Conservation (phyloP, 2,329 filamentous ascomycete genomes). For the Alternaria metachromatica region DNA sequence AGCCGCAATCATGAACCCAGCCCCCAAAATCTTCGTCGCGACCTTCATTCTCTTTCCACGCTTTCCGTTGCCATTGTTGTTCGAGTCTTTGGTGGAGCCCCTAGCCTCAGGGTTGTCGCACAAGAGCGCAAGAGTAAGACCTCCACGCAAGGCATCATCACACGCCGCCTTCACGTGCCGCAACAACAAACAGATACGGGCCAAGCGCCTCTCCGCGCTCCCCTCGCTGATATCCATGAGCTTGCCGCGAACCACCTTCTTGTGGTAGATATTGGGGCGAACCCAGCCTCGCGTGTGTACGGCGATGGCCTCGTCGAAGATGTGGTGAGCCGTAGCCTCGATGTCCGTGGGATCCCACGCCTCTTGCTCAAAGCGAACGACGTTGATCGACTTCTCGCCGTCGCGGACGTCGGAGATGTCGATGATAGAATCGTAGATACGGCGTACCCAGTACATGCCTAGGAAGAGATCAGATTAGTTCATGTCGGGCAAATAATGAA, state of each 20-base stretch:
- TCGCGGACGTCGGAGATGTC: conserved; percentile 28
- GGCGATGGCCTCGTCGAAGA: conserved; percentile 34
- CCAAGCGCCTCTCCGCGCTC: conserved; percentile 29
- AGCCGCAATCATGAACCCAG: background rate
- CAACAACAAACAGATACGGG: conserved; percentile 28
- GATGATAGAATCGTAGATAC: conserved; percentile 41
- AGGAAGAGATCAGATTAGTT: background rate
- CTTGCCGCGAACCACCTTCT: conserved; percentile 32
- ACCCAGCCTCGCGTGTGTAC: conserved; percentile 38
- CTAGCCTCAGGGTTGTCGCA: conserved; percentile 35
- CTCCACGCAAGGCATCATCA: conserved; percentile 37
- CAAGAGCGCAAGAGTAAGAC: conserved; percentile 29
- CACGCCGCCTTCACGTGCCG: conserved; percentile 30
- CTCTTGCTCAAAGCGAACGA: conserved; percentile 21
- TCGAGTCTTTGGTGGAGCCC: conserved; percentile 27
- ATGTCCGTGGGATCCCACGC: conserved; percentile 26
- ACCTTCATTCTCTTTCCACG: conserved; percentile 17
- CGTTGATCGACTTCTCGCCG: conserved; percentile 18
- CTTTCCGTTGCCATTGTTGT: conserved; percentile 34
- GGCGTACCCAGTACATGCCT: conserved; percentile 40
- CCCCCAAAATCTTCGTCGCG: conserved; percentile 2
- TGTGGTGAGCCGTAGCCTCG: conserved; percentile 37
- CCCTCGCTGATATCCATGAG: conserved; percentile 20
- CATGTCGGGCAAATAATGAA: background rate
- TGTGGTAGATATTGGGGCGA: conserved; percentile 29